Conservation (phyloP, 257 asterid species). For the Solanum ahanhuiri region DNA sequence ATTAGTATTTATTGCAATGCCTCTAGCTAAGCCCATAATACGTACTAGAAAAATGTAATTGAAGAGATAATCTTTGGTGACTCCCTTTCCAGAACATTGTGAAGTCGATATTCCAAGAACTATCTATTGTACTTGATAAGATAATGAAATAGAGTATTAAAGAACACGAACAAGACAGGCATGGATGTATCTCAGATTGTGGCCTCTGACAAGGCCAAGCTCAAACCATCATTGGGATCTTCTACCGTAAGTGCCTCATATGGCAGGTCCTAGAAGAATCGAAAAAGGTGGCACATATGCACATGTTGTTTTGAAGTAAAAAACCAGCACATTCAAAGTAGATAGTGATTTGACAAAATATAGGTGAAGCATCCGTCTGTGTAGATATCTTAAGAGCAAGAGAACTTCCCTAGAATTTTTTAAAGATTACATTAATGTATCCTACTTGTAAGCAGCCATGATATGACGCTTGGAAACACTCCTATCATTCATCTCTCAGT, state of each 20-base stretch:
- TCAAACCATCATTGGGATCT: background rate
- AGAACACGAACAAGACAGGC: background rate
- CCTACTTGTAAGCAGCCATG: background rate
- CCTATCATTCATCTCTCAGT: background rate
- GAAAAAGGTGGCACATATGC: background rate
- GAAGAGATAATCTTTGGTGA: background rate
- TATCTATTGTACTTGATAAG: background rate
- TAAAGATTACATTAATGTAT: background rate
- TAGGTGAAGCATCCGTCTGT: background rate
- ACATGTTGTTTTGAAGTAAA: background rate
- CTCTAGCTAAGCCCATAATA: background rate
- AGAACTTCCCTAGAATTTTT: background rate
- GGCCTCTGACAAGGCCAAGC: background rate
- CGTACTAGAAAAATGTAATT: background rate
- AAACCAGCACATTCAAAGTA: background rate
- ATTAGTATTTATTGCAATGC: background rate
- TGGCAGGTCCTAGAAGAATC: background rate
- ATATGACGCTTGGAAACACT: background rate
- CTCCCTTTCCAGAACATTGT: background rate
- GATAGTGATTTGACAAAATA: background rate
- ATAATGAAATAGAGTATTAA: background rate
- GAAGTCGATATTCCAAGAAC: background rate
- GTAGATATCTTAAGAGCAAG: background rate
- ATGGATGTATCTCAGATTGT: background rate
- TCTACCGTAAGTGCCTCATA: background rate